Evolutionary conservation across 495 filamentous ascomycete genomes (phyloP).

Genomic region (Clavariopsis aquatica): DNA sequence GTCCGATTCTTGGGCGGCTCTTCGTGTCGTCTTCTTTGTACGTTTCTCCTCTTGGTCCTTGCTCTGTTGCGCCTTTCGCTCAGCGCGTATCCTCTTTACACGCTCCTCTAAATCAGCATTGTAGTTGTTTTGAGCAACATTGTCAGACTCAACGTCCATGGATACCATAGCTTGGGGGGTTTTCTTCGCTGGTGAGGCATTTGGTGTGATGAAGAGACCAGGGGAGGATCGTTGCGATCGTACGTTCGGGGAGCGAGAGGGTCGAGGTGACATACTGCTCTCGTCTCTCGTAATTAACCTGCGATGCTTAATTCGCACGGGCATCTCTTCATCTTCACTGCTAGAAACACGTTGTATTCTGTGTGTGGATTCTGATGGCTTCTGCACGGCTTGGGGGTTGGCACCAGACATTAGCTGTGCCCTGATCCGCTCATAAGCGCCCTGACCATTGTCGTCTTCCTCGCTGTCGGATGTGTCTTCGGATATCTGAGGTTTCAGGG

Average conservation of each 20-base stretch:
- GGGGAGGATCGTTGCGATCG: slow-evolving; percentile 31
- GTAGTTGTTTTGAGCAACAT: neutral
- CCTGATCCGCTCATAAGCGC: slow-evolving; percentile 26
- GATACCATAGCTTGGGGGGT: neutral
- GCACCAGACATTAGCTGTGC: slow-evolving; percentile 7
- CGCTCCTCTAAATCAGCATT: slow-evolving; percentile 27
- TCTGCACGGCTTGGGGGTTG: neutral
- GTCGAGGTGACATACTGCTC: slow-evolving; percentile 7
- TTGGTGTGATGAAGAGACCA: slow-evolving; percentile 35
- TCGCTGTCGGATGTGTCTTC: slow-evolving; percentile 21
- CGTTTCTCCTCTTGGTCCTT: slow-evolving; percentile 11
- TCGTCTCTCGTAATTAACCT: slow-evolving; percentile 1
- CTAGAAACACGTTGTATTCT: too few relatives aligned
- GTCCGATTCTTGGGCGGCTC: slow-evolving; percentile 11
- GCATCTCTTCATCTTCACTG: slow-evolving; percentile 27
- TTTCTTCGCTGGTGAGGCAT: slow-evolving; percentile 11
- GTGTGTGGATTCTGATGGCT: neutral
- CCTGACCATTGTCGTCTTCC: slow-evolving; percentile 16
- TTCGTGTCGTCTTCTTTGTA: slow-evolving; percentile 4
- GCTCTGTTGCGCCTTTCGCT: slow-evolving; percentile 12
- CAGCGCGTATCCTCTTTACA: slow-evolving; percentile 27
- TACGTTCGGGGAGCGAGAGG: slow-evolving; percentile 12
- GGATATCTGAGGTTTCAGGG: slow-evolving; percentile 12
- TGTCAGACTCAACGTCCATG: slow-evolving; percentile 15
- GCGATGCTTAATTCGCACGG: slow-evolving; percentile 17